phyloP scores from a whole-genome alignment of 306 rosid species.

The Vigna hirtella region DNA sequence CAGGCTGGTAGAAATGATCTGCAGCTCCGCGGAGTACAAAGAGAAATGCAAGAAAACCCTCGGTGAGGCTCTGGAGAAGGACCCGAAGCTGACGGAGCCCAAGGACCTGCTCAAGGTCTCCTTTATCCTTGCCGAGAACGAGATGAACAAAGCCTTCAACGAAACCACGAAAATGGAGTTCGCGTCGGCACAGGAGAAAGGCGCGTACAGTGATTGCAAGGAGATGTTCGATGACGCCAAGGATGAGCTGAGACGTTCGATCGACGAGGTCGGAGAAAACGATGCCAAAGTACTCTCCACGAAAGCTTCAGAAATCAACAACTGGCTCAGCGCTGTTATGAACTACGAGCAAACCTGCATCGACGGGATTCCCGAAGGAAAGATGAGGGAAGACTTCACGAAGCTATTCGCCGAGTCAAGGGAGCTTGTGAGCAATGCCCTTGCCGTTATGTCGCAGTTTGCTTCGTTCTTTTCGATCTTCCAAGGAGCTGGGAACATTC shows the following conservation, averaged over 20 bases:
- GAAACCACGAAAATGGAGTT: conserved; percentile 39
- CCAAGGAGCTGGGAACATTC: conserved; percentile 42
- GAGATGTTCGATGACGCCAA: conserved; percentile 50
- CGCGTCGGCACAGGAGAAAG: conserved; percentile 47
- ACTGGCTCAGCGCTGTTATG: conserved; percentile 83
- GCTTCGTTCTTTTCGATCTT: conserved; percentile 47
- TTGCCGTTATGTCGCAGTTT: conserved; percentile 60
- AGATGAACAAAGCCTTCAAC: conserved; percentile 52
- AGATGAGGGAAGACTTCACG: conserved; percentile 52
- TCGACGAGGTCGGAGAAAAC: conserved; percentile 12
- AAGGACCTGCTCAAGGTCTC: conserved; percentile 57
- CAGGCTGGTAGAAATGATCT: conserved; percentile 49
- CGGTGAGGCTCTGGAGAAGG: conserved; percentile 5
- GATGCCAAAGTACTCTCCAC: conserved; percentile 24
- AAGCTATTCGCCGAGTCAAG: conserved; percentile 41
- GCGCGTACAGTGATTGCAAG: conserved; percentile 69
- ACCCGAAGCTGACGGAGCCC: conserved; percentile 39
- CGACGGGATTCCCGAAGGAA: conserved; percentile 72
- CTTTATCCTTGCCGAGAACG: conserved; percentile 47
- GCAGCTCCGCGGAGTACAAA: conserved; percentile 57
- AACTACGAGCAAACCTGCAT: conserved; percentile 76
- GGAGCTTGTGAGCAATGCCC: conserved; percentile 72
- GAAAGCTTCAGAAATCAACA: conserved; percentile 56
- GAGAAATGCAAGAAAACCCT: conserved; percentile 59
- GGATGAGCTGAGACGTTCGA: conserved; percentile 57